These are phyloP conservation scores for Aspergillus bertholletiae DNA, from an alignment of 495 filamentous ascomycete species.

Conservation along the genomic window DNA sequence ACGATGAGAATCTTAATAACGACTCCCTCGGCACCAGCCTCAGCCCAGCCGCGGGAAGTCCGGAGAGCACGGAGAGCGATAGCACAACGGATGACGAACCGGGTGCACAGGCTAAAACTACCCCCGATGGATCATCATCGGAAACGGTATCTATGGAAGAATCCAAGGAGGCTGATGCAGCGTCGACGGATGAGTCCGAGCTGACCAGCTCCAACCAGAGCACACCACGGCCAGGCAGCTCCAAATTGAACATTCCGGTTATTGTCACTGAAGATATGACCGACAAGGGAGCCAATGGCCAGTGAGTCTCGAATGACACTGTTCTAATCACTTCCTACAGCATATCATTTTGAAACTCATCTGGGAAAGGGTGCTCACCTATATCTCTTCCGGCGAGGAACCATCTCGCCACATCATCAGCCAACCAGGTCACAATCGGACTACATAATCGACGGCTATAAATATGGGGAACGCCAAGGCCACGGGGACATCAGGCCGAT, in stretches of 20 bases:
- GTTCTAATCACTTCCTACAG: background rate
- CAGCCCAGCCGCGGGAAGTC: slow-evolving; percentile 26
- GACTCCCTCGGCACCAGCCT: slow-evolving; percentile 28
- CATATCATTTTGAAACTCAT: background rate
- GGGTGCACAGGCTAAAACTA: background rate
- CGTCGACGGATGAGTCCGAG: background rate
- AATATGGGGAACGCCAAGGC: too few relatives aligned
- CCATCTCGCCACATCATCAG: background rate
- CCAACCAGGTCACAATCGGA: background rate
- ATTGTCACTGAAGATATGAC: slow-evolving; percentile 19
- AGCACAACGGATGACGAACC: slow-evolving; percentile 31
- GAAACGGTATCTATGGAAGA: background rate
- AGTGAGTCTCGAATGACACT: background rate
- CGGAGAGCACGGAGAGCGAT: slow-evolving; percentile 43
- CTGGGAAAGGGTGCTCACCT: background rate
- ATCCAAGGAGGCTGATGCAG: background rate
- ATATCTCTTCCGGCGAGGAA: background rate
- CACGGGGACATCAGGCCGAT: too few relatives aligned
- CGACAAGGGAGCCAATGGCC: background rate
- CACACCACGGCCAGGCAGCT: background rate
- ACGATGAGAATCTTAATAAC: slow-evolving; percentile 26
- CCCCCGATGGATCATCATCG: background rate
- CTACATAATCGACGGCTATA: too few relatives aligned
- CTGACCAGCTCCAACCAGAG: background rate
- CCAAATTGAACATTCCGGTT: slow-evolving; percentile 17